Percentiles rank a stretch among this genome's conserved stretches.
These are phyloP conservation scores for Picea mariana DNA, from an alignment of 83 land plant genomes.

Conservation along the genomic window DNA sequence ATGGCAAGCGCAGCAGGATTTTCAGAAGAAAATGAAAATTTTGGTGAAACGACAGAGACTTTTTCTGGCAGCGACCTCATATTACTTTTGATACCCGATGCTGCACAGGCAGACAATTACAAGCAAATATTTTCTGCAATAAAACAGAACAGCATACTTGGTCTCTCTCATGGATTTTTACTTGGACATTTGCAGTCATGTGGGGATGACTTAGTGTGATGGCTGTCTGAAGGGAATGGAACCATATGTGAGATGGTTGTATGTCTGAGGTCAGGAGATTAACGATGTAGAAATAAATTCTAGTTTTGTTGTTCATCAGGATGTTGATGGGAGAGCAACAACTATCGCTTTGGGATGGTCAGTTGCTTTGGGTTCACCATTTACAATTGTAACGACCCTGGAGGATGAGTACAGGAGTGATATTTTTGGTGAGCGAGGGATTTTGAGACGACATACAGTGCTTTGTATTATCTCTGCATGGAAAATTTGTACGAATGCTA, in stretches of 20 bases:
- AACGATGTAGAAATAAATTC: constrained; percentile 96
- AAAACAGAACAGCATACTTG: constrained; percentile 90
- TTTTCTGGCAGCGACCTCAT: constrained; percentile 86
- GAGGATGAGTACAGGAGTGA: no score
- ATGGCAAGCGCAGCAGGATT: constrained; percentile 95
- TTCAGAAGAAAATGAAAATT: constrained; percentile 88
- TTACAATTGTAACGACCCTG: constrained; percentile 90
- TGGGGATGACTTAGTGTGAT: constrained; percentile 82
- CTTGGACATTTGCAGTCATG: constrained; percentile 82
- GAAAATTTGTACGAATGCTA: no score
- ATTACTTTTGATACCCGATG: constrained; percentile 86
- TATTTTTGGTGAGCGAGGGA: no score
- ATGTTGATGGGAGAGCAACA: constrained; percentile 95
- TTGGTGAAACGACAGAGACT: constrained; percentile 90
- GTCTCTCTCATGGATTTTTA: constrained; percentile 91
- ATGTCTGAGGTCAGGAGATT: constrained; percentile 95
- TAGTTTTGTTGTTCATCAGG: constrained; percentile 96
- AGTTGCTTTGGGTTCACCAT: no score
- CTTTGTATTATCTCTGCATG: no score
- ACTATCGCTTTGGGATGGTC: constrained; percentile 89
- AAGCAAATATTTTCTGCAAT: no score
- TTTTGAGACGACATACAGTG: no score
- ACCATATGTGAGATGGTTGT: constrained; percentile 89
- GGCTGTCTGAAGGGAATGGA: no score
- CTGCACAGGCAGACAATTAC: constrained; percentile 94